These are phyloP conservation scores for Suhomyces pyralidae DNA, from an alignment of 805 yeast genomes.

Conservation along the genomic window DNA sequence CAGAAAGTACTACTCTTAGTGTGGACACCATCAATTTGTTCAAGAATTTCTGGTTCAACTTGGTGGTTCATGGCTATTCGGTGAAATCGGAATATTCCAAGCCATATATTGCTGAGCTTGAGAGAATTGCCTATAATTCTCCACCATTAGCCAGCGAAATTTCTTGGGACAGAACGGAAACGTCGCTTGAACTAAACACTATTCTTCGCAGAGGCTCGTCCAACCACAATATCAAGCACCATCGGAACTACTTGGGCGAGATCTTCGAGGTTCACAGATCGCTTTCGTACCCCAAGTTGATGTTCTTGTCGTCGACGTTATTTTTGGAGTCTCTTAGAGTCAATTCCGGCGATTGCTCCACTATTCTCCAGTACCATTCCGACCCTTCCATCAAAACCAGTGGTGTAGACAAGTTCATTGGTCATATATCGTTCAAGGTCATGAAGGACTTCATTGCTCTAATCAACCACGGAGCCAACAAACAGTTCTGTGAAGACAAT, in stretches of 20 bases:
- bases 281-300: slow-evolving; percentile 70
- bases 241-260: slow-evolving; percentile 57
- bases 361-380: slow-evolving; percentile 72
- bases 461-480: slow-evolving; percentile 51
- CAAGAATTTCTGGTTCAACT: slow-evolving; percentile 90
- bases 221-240: slow-evolving; percentile 72
- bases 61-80: slow-evolving; percentile 89
- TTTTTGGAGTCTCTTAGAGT: slow-evolving; percentile 79
- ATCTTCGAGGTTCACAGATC: slow-evolving; percentile 49
- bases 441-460: slow-evolving; percentile 53
- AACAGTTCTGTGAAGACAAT: slow-evolving; percentile 53
- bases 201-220: slow-evolving; percentile 88
- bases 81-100: slow-evolving; percentile 52
- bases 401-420: slow-evolving; percentile 67
- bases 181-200: slow-evolving; percentile 87
- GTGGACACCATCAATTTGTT: slow-evolving; percentile 57
- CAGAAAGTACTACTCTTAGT: slow-evolving; percentile 27
- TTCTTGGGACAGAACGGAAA: slow-evolving; percentile 69
- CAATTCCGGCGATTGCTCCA: slow-evolving; percentile 75
- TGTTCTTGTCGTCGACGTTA: slow-evolving; percentile 82
- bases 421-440: slow-evolving; percentile 58
- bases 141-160: slow-evolving; percentile 28
- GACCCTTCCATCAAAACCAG: slow-evolving; percentile 76
- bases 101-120: slow-evolving; percentile 47
- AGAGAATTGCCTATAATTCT: slow-evolving; percentile 76